These are phyloP conservation scores for Phycomyces nitens DNA, from an alignment of 192 early-diverging fungal genomes.

Conservation along the genomic window DNA sequence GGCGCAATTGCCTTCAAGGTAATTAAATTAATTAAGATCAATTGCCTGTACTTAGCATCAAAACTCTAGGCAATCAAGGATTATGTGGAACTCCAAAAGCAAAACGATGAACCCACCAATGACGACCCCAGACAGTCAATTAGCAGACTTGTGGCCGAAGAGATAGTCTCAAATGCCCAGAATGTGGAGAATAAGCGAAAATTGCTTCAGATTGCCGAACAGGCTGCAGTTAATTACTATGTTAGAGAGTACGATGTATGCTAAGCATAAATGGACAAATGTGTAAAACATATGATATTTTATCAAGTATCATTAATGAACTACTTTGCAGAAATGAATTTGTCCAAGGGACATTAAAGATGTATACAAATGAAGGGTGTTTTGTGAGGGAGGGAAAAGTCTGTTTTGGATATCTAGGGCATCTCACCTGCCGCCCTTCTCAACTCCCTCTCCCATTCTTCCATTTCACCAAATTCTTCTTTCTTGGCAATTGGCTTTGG, in stretches of 20 bases:
- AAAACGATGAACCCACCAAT: neutral
- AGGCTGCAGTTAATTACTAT: slow-evolving; percentile 19
- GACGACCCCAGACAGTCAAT: slow-evolving; percentile 4
- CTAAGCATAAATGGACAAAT: neutral
- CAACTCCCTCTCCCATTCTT: slow-evolving; percentile 40
- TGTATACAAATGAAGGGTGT: neutral
- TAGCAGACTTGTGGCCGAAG: neutral
- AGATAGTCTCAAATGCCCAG: slow-evolving; percentile 2
- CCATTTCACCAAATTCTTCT: slow-evolving; percentile 25
- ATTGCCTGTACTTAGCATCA: too few relatives aligned
- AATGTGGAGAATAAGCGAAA: slow-evolving; percentile 2
- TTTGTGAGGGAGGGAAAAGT: neutral
- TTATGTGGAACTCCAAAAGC: slow-evolving; percentile 13
- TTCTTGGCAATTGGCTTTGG: neutral
- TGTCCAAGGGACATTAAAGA: too few relatives aligned
- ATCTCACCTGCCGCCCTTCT: slow-evolving; percentile 18
- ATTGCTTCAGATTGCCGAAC: slow-evolving; percentile 3
- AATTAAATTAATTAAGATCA: too few relatives aligned
- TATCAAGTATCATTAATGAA: too few relatives aligned
- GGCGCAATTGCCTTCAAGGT: slow-evolving; percentile 25
- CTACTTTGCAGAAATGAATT: too few relatives aligned
- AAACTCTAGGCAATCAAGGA: slow-evolving; percentile 18
- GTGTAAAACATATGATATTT: too few relatives aligned
- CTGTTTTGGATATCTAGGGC: neutral
- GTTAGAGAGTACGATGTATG: slow-evolving; percentile 15